Evolutionary conservation across 176 grass and related monocot species (phyloP), one percentile per base, ranked within the genome.

Genomic region (Triticum timopheevii): DNA sequence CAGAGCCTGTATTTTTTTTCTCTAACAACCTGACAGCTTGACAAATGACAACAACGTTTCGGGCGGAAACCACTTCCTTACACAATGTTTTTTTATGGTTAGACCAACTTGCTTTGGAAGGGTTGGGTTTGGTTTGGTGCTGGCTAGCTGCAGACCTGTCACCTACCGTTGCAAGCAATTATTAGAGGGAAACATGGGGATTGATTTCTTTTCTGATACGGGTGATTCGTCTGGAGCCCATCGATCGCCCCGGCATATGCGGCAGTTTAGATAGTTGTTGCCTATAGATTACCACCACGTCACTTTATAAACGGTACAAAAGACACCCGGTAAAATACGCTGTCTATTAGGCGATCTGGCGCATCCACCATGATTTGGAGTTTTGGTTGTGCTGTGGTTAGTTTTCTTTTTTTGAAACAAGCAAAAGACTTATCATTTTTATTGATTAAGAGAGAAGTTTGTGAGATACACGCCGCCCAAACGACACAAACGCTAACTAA

Each of bases 11-110:
- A 69, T 56, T 44, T 79, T 75, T 22, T 59, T 25, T 54, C 75
- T 64, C 50, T 31, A 87, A 75, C 89, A 54, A 80, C 63, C 61
- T 31, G 87, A 87, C 89, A 54, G 80, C 80, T 73, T 80, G 85
- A 65, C 82, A 85, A 22, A 73, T 80, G 85, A 75, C 80, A 74
- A 87, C 80, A 74, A 87, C 24, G 89, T 66, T 80, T 80, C 7
- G 45, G 61, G 66, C 79, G 39, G 69, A 69, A 90, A 87, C 84
- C 74, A 87, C 74, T 35, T 75, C 44, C 66, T 79, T 5, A 72
- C 72, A 13, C 49, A 31, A 31, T 8, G 1, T 23, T 25, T 75
- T 74, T 68, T 80, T 68, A 87, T 87, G 80, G 89, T 87, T 91
- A 82, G 80, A 84, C 85, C 89, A 64, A 87, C 84, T 76, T 39